Evolutionary conservation across 768 basidiomycete species (phyloP).

Genomic region (Macrolepiota dolichaula): DNA sequence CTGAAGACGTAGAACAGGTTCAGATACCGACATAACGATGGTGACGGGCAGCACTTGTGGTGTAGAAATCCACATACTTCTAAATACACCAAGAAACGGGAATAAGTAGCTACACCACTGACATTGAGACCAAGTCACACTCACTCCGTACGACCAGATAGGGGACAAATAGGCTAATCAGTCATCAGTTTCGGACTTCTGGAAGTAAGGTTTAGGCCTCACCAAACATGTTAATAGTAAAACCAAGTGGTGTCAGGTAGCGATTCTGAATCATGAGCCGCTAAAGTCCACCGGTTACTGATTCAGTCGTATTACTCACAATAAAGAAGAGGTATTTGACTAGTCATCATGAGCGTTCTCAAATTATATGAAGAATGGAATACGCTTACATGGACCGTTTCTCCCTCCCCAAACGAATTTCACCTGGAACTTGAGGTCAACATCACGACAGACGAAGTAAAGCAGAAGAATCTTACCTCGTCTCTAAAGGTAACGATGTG

Average conservation of each 20-base stretch:
- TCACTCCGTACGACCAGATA: slow-evolving; percentile 34
- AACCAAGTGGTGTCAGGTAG: slow-evolving; percentile 62
- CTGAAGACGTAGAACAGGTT: slow-evolving; percentile 20
- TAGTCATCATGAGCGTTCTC: slow-evolving; percentile 14
- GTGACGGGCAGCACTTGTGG: not conserved
- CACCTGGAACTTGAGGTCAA: slow-evolving; percentile 21
- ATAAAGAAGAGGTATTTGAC: slow-evolving; percentile 42
- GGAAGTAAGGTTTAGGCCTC: not conserved
- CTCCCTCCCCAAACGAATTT: slow-evolving; percentile 50
- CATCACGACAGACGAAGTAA: not conserved
- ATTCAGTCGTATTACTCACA: slow-evolving; percentile 20
- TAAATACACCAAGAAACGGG: not conserved
- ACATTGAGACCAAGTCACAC: not conserved
- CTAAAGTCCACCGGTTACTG: too few relatives aligned
- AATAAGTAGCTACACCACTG: not conserved
- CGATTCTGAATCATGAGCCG: slow-evolving; percentile 42
- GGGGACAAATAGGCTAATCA: slow-evolving; percentile 40
- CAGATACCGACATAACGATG: not conserved
- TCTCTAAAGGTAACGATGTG: slow-evolving; percentile 49
- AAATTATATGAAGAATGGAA: not conserved
- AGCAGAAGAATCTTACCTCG: slow-evolving; percentile 22
- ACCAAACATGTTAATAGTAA: slow-evolving; percentile 54
- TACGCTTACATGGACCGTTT: slow-evolving; percentile 40
- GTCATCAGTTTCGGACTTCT: not conserved
- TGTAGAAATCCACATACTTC: slow-evolving; percentile 1